Conservation (phyloP, 208 protist species). For the Tritrichomonas foetus region DNA sequence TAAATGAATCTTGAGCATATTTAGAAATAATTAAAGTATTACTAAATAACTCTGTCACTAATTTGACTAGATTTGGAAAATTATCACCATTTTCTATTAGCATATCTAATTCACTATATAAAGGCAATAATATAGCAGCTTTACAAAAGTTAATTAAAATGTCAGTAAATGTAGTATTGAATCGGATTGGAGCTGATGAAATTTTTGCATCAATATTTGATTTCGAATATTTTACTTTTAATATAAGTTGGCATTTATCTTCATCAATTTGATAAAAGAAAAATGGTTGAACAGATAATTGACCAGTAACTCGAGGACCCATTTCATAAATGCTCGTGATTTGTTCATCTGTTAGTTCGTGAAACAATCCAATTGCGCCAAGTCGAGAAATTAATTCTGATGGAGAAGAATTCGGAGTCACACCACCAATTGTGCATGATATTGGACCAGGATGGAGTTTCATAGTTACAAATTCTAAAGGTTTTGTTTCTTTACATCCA, state of each 20-base stretch:
- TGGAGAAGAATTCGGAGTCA: neutral
- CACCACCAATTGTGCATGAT: neutral
- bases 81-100: neutral
- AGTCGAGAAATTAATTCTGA: neutral
- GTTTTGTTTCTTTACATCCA: neutral
- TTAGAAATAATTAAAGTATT: neutral
- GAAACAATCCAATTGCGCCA: neutral
- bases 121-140: neutral
- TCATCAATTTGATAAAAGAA: neutral
- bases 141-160: constrained; percentile 4
- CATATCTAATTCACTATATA: neutral
- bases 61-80: neutral
- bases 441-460: neutral
- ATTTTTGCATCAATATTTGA: neutral
- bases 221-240: neutral
- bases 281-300: too few species aligned
- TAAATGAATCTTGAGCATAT: neutral
- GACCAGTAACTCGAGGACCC: neutral
- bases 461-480: neutral
- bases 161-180: neutral
- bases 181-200: neutral
- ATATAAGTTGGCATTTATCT: too few species aligned
- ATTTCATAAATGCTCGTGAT: neutral
- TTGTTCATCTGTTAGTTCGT: neutral
- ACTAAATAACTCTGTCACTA: neutral